phyloP scores from a whole-genome alignment of 2,329 filamentous ascomycete species.

The Periconia sp. region DNA sequence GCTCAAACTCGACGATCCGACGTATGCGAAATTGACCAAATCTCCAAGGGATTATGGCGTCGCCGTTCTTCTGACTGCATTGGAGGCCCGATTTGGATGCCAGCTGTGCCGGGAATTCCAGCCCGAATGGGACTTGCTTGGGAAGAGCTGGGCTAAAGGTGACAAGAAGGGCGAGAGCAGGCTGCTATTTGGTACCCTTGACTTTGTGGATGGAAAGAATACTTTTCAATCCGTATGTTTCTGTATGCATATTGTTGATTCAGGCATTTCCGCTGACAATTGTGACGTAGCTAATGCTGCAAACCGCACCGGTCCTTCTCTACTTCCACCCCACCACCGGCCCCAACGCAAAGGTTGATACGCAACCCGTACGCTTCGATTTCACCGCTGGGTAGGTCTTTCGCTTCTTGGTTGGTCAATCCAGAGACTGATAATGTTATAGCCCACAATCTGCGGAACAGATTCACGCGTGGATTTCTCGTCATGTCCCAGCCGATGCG shows the following conservation, averaged over 20 bases:
- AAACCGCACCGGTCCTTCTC: slow-evolving; percentile 89
- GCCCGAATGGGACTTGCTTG: slow-evolving; percentile 87
- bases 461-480: slow-evolving; percentile 75
- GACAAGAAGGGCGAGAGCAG: slow-evolving; percentile 74
- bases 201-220: slow-evolving; percentile 81
- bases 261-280: slow-evolving; percentile 13
- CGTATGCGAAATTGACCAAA: slow-evolving; percentile 74
- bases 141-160: slow-evolving; percentile 83
- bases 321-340: slow-evolving; percentile 85
- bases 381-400: slow-evolving; percentile 73
- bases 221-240: slow-evolving; percentile 81
- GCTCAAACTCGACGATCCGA: slow-evolving; percentile 74
- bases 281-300: slow-evolving; percentile 75
- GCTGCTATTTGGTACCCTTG: slow-evolving; percentile 79
- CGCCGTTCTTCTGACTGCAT: slow-evolving; percentile 81
- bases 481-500: slow-evolving; percentile 67
- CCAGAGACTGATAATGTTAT: slow-evolving; percentile 9
- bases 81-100: slow-evolving; percentile 82
- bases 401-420: neutral
- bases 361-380: slow-evolving; percentile 77
- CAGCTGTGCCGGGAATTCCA: slow-evolving; percentile 87
- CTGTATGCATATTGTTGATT: neutral
- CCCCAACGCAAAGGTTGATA: slow-evolving; percentile 70
- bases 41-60: slow-evolving; percentile 81
- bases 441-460: slow-evolving; percentile 76